Conservation (phyloP, 164 flowering plant genomes). For the Vitis vinifera region DNA sequence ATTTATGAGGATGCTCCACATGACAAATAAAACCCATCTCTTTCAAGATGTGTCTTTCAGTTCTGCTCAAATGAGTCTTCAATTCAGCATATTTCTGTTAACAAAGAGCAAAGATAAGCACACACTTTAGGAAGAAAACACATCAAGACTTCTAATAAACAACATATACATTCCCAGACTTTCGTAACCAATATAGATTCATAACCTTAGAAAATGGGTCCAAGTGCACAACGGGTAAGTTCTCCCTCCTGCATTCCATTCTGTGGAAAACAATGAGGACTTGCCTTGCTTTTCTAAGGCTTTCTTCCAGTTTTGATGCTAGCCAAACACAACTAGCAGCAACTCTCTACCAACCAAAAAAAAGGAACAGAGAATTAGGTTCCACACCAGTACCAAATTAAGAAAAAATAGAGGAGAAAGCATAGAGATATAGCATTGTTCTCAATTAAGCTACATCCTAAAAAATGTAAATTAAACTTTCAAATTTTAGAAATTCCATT, state of each 20-base stretch:
- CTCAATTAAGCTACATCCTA: not conserved
- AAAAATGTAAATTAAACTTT: not conserved
- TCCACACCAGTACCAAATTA: not conserved
- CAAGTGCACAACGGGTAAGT: constrained; percentile 68
- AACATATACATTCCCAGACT: not conserved
- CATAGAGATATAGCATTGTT: not conserved
- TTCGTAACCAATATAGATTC: not conserved
- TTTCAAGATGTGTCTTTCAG: constrained; percentile 86
- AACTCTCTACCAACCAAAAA: constrained; percentile 55
- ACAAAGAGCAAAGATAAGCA: not conserved
- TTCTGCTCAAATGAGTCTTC: constrained; percentile 74
- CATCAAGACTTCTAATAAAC: not conserved
- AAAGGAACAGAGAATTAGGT: constrained; percentile 11
- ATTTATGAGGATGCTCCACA: constrained; percentile 98
- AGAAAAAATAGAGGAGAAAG: not conserved
- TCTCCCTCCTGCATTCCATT: constrained; percentile 95
- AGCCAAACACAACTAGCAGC: constrained; percentile 98
- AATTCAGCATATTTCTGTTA: constrained; percentile 76
- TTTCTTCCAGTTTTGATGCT: constrained; percentile 93
- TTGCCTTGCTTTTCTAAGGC: constrained; percentile 84
- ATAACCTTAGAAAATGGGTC: constrained; percentile 68
- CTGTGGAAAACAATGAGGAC: constrained; percentile 85
- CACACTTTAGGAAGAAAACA: constrained; percentile 3
- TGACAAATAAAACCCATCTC: constrained; percentile 99
- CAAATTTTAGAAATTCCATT: not conserved